Conservation (phyloP, 352 stramenopile species). For the Aphanomyces euteiches region DNA sequence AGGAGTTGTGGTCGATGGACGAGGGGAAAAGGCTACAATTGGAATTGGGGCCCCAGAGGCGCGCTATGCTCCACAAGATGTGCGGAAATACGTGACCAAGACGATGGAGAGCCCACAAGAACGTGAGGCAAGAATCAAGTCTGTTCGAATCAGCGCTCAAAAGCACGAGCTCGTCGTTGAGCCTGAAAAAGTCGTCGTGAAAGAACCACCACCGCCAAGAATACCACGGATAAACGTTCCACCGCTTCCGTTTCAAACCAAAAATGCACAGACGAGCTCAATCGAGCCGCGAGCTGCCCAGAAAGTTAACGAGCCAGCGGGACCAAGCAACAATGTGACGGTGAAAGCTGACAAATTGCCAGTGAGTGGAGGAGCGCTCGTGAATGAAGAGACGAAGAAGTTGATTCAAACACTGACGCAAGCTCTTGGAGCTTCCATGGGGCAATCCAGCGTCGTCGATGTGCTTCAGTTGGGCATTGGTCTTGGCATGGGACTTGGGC, state of each 20-base stretch:
- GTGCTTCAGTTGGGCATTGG: slow-evolving; percentile 81
- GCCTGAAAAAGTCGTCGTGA: slow-evolving; percentile 2
- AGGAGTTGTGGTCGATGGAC: slow-evolving; percentile 68
- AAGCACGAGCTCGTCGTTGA: slow-evolving; percentile 49
- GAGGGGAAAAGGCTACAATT: slow-evolving; percentile 67
- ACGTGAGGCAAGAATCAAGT: slow-evolving; percentile 50
- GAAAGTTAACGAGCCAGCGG: not conserved
- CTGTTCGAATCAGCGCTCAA: slow-evolving; percentile 52
- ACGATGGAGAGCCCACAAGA: slow-evolving; percentile 73
- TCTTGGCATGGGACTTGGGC: slow-evolving; percentile 86
- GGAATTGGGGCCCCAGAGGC: slow-evolving; percentile 59
- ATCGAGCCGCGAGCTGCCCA: not conserved
- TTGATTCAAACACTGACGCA: slow-evolving; percentile 75
- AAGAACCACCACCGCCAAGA: not conserved
- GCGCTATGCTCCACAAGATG: slow-evolving; percentile 57
- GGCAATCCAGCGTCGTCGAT: slow-evolving; percentile 36
- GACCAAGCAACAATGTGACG: not conserved
- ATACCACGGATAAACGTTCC: slow-evolving; percentile 50
- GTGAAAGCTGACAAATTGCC: not conserved
- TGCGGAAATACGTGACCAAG: slow-evolving; percentile 84
- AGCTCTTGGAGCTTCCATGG: slow-evolving; percentile 53
- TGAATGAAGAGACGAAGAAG: slow-evolving; percentile 46
- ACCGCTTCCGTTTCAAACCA: slow-evolving; percentile 44
- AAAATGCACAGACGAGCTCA: not conserved
- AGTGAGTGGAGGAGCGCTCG: slow-evolving; percentile 34